phyloP scores from a whole-genome alignment of 768 basidiomycete species.

The Tylopilus sp. region DNA sequence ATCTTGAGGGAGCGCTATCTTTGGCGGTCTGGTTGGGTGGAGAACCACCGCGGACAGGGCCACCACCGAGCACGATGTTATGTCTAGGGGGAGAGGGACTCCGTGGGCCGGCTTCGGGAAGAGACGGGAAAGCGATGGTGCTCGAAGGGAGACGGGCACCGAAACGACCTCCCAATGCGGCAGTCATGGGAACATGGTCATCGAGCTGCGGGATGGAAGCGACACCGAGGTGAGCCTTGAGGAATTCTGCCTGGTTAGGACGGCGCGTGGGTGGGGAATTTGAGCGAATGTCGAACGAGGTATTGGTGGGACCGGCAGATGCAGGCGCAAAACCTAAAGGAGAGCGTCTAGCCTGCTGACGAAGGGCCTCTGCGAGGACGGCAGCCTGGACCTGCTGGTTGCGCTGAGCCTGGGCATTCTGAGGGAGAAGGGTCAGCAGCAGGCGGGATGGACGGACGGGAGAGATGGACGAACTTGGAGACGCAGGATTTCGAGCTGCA shows the following conservation, averaged over 20 bases:
- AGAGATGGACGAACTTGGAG: constrained; percentile 57
- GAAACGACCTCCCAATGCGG: constrained; percentile 71
- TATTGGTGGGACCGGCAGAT: constrained; percentile 67
- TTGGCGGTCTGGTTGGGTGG: constrained; percentile 37
- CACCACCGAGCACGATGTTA: constrained; percentile 70
- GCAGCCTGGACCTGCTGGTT: constrained; percentile 65
- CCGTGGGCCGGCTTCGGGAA: constrained; percentile 43
- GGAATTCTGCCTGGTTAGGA: constrained; percentile 63
- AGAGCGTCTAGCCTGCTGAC: constrained; percentile 44
- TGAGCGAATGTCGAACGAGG: constrained; percentile 63
- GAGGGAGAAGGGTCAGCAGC: constrained; percentile 7
- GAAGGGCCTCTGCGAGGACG: constrained; percentile 55
- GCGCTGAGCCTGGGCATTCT: constrained; percentile 66
- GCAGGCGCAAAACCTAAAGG: constrained; percentile 44
- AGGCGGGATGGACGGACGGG: neutral
- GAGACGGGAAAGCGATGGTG: constrained; percentile 37
- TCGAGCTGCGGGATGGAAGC: constrained; percentile 31
- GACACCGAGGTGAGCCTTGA: constrained; percentile 57
- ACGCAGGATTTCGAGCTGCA: constrained; percentile 79
- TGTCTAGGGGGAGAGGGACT: constrained; percentile 44
- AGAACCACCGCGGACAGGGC: constrained; percentile 60
- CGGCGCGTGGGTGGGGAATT: constrained; percentile 62
- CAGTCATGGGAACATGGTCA: constrained; percentile 77
- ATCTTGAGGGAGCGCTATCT: constrained; percentile 61
- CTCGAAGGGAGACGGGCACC: constrained; percentile 52